Conservation (phyloP, 208 protist species). For the Endotrypanum monterogeii region DNA sequence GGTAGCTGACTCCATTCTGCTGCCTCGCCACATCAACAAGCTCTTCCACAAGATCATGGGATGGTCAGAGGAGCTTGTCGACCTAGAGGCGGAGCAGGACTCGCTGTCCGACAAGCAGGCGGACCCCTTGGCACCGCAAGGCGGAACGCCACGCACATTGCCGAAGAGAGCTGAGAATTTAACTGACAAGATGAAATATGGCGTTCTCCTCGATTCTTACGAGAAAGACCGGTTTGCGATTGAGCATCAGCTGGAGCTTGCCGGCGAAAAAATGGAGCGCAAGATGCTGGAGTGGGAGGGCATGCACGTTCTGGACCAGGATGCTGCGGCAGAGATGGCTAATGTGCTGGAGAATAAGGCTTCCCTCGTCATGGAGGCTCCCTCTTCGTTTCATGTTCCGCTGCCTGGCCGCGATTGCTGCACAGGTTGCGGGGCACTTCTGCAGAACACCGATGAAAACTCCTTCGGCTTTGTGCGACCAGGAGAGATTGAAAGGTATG, state of each 20-base stretch:
- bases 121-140: background rate
- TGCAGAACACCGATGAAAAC: constrained; percentile 75
- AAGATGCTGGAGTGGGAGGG: constrained; percentile 91
- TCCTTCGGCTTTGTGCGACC: constrained; percentile 79
- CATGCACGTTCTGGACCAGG: constrained; percentile 82
- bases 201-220: constrained; percentile 80
- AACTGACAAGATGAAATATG: constrained; percentile 86
- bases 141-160: constrained; percentile 32
- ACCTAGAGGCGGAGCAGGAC: constrained; percentile 47
- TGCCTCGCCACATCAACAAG: constrained; percentile 87
- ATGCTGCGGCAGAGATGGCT: constrained; percentile 58
- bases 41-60: constrained; percentile 94
- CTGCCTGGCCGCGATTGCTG: constrained; percentile 85
- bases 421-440: constrained; percentile 81
- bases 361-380: constrained; percentile 79
- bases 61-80: constrained; percentile 85
- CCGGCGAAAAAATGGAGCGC: constrained; percentile 76
- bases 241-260: constrained; percentile 79
- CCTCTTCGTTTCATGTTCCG: constrained; percentile 70
- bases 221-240: constrained; percentile 91
- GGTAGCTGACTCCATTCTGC: constrained; percentile 71
- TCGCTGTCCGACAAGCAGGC: background rate
- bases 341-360: constrained; percentile 69
- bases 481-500: constrained; percentile 80
- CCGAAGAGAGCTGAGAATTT: constrained; percentile 65